phyloP scores from a whole-genome alignment of 106 monocot genomes.

The Dendrobium officinale region DNA sequence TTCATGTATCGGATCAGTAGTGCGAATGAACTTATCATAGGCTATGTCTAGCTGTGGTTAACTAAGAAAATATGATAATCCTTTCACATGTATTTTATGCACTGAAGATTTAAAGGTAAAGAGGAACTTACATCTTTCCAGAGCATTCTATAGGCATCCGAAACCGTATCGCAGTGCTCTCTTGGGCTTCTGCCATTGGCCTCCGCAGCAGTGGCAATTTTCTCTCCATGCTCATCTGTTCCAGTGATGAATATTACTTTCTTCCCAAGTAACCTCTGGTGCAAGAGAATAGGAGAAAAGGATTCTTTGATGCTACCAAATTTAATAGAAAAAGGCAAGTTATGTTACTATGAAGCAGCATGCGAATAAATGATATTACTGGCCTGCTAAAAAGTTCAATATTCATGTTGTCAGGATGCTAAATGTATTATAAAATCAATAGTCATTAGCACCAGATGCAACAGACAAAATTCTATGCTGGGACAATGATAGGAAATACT shows the following conservation, averaged over 20 bases:
- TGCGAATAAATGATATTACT: background rate
- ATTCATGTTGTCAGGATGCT: background rate
- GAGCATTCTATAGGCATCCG: slow-evolving; percentile 56
- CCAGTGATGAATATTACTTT: slow-evolving; percentile 86
- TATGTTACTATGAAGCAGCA: background rate
- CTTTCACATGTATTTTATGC: background rate
- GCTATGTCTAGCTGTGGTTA: slow-evolving; percentile 72
- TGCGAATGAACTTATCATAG: slow-evolving; percentile 93
- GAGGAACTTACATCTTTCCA: slow-evolving; percentile 74
- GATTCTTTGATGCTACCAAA: slow-evolving; percentile 4
- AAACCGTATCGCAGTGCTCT: slow-evolving; percentile 73
- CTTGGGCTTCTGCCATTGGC: slow-evolving; percentile 50
- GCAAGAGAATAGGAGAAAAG: slow-evolving; percentile 1
- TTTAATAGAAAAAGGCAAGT: background rate
- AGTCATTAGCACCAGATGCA: background rate
- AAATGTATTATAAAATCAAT: background rate
- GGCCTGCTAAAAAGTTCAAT: background rate
- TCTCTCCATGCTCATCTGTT: slow-evolving; percentile 98
- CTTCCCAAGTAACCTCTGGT: slow-evolving; percentile 75
- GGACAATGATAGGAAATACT: background rate
- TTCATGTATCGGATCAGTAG: slow-evolving; percentile 77
- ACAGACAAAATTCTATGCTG: background rate
- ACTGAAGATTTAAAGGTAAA: background rate
- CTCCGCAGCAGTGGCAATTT: slow-evolving; percentile 86
- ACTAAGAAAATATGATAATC: background rate